These are phyloP conservation scores for Volvox reticuliferus DNA, from an alignment of 139 green algal genomes.

Conservation along the genomic window DNA sequence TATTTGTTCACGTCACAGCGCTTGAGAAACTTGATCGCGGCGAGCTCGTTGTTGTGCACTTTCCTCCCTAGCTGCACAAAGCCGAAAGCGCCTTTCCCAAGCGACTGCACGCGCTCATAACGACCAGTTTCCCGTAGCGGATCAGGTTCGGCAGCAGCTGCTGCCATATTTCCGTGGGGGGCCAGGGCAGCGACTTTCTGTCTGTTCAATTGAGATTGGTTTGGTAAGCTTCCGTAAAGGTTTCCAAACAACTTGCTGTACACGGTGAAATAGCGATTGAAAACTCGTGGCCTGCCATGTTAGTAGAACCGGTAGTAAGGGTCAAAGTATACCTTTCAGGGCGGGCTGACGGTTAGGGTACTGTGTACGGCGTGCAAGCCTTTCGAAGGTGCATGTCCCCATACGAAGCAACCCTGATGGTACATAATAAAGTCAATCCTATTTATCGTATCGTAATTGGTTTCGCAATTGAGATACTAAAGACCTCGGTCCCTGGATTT, in stretches of 20 bases:
- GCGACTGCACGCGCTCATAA: constrained; percentile 52
- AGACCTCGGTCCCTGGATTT: not conserved
- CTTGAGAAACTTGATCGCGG: constrained; percentile 71
- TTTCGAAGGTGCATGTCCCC: not conserved
- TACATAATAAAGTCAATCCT: too few relatives aligned
- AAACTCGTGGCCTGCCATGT: too few relatives aligned
- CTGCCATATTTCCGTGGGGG: not conserved
- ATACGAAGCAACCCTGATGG: not conserved
- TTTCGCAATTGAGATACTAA: not conserved
- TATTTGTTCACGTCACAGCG: constrained; percentile 91
- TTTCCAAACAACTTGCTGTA: too few relatives aligned
- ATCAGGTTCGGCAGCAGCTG: constrained; percentile 42
- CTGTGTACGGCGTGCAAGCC: not conserved
- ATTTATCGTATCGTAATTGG: not conserved
- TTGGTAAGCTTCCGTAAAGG: too few relatives aligned
- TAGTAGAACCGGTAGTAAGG: too few relatives aligned
- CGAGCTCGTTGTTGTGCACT: constrained; percentile 71
- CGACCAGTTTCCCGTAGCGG: constrained; percentile 35
- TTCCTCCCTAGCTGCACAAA: constrained; percentile 88
- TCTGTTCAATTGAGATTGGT: too few relatives aligned
- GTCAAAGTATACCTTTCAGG: not conserved
- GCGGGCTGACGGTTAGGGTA: not conserved
- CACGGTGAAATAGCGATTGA: too few relatives aligned
- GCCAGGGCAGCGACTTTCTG: not conserved
- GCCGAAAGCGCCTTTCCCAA: constrained; percentile 88